Base-by-base conservation (phyloP, 805 yeast species). In the Barnettozyma siamensis region DNA sequence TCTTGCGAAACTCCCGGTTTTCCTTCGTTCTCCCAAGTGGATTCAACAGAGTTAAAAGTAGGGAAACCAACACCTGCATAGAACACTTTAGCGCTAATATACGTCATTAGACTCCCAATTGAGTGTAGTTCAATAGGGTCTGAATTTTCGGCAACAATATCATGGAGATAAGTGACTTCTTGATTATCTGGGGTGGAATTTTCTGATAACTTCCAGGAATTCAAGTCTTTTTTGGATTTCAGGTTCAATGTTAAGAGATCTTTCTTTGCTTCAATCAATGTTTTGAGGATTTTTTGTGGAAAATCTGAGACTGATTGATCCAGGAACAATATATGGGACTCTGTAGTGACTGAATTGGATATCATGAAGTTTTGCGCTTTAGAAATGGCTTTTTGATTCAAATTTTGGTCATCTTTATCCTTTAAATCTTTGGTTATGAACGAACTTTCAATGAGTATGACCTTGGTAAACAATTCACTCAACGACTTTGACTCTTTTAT, bases 301-400 rank as follows among this genome's bases (percentile, higher is more conserved):
- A 21, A 6, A 7, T 21, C 24, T 6, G 24, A 7, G 9, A 21
- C 24, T 21, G 24, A 21, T 21, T 21, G 9, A 21, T 21, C 24
- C 6, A 21, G 24, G 24, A 21, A 21, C 9, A 21, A 21, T 7
- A 21, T 21, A 21, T 21, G 24, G 9, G 6, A 7, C 9, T 21
- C 24, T 21, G 24, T 7, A 21, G 24, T 21, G 9, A 21, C 6
- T 7, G 24, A 21, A 21, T 21, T 44, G 2, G 45, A 31, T 4
- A 55, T 33, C 3, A 59, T 40, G 46, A 55, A 59, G 33, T 59
- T 59, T 24, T 62, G 42, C 38, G 52, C 43, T 31, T 49, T 46
- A 7, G 63, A 54, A 3, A 56, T 40, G 0, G 45, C 36, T 23
- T 52, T 53, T 33, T 61, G 46, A 41, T 60, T 48, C n/a, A 49